These are phyloP conservation scores for Mucor indicus DNA, from an alignment of 371 early-diverging fungal genomes.

Conservation along the genomic window DNA sequence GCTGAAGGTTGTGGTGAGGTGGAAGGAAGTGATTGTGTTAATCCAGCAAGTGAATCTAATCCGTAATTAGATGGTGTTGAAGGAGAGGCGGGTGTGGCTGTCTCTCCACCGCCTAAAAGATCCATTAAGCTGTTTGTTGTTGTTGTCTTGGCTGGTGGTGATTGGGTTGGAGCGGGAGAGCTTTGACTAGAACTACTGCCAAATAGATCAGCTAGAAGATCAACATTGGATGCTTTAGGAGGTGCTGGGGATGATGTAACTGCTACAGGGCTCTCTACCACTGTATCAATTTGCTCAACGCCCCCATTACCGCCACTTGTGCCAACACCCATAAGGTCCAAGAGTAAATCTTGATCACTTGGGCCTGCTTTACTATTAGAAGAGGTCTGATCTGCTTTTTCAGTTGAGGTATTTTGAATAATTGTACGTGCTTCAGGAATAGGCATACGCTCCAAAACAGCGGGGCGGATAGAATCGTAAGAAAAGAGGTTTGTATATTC, in stretches of 20 bases:
- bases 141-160: conserved; percentile 26
- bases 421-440: conserved; percentile 69
- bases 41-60: conserved; percentile 23
- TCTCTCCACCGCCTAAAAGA: conserved; percentile 30
- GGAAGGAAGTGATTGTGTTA: conserved; percentile 13
- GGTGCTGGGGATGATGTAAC: conserved; percentile 9
- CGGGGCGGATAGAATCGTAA: conserved; percentile 72
- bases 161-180: conserved; percentile 28
- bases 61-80: conserved; percentile 1
- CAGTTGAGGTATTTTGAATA: conserved; percentile 24
- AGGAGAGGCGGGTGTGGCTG: conserved; percentile 11
- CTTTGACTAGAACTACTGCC: conserved; percentile 30
- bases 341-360: conserved; percentile 59
- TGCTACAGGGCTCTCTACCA: conserved; percentile 27
- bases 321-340: conserved; percentile 83
- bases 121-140: conserved; percentile 25
- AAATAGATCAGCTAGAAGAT: conserved; percentile 84
- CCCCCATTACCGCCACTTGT: conserved; percentile 37
- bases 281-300: conserved; percentile 31
- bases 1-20: not conserved
- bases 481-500: conserved; percentile 85
- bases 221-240: conserved; percentile 52
- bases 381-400: conserved; percentile 21
- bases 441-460: conserved; percentile 93
- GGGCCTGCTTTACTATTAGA: conserved; percentile 43